A percentile compares a stretch with the other conserved stretches of the same genome.
These are phyloP conservation scores for Toxicodendron radicans DNA, from an alignment of 345 rosid species.

Conservation along the genomic window DNA sequence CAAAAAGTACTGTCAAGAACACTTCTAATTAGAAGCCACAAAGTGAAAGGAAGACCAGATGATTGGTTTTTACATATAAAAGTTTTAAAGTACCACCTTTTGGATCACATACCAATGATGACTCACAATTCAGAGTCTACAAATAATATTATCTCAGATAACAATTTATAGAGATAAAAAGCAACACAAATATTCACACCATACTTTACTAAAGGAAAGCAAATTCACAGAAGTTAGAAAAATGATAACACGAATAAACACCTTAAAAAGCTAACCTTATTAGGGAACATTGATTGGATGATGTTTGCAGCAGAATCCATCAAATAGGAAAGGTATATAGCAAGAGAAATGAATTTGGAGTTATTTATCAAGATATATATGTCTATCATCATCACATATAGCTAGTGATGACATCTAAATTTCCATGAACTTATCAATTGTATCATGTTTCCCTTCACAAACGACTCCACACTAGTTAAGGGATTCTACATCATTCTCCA, in stretches of 20 bases:
- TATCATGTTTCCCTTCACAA: slow-evolving; percentile 1
- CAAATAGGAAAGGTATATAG: not conserved
- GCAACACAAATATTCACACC: not conserved
- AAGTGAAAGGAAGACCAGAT: slow-evolving; percentile 7
- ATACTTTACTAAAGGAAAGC: not conserved
- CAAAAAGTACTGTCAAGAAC: slow-evolving; percentile 64
- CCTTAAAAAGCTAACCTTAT: not conserved
- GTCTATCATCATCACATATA: not conserved
- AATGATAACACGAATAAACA: not conserved
- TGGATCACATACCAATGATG: slow-evolving; percentile 7
- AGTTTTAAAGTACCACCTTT: slow-evolving; percentile 4
- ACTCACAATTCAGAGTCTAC: not conserved
- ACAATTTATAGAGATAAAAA: not conserved
- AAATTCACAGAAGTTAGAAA: not conserved
- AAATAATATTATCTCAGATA: not conserved
- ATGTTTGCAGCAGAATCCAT: not conserved
- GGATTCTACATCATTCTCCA: not conserved
- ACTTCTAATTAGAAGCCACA: slow-evolving; percentile 4
- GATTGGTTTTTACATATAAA: not conserved
- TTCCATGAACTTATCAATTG: not conserved
- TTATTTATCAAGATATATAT: not conserved
- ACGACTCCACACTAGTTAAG: not conserved
- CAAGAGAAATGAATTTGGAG: not conserved
- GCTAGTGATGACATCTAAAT: not conserved
- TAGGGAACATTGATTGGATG: not conserved